Conservation (phyloP, 2,329 filamentous ascomycete species). For the Fusarium sp. region DNA sequence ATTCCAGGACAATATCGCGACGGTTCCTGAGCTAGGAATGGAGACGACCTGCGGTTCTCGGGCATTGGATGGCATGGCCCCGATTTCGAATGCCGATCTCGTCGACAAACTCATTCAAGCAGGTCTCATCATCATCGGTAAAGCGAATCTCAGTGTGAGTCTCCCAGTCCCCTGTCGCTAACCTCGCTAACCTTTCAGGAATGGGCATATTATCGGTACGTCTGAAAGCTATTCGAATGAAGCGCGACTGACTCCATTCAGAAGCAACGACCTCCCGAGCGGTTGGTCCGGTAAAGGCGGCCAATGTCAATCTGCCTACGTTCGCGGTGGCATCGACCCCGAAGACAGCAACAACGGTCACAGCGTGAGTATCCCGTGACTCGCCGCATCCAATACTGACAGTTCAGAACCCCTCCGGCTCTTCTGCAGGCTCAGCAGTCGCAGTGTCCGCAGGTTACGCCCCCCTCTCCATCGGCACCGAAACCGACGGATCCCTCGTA, state of each 20-base stretch:
- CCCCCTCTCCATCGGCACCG: constrained; percentile 46
- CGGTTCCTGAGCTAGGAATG: neutral
- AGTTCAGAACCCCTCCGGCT: constrained; percentile 44
- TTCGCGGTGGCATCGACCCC: constrained; percentile 12
- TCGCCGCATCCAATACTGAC: neutral
- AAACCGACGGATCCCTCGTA: constrained; percentile 46
- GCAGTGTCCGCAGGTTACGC: constrained; percentile 44
- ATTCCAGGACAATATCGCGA: neutral
- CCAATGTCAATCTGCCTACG: constrained; percentile 38
- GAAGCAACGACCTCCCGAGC: constrained; percentile 23
- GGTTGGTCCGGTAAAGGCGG: neutral
- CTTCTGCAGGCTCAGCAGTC: constrained; percentile 47
- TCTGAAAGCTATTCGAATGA: neutral
- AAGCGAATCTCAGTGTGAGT: neutral
- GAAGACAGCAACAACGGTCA: constrained; percentile 4
- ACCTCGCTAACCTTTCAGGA: neutral
- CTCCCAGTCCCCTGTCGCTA: fast-evolving
- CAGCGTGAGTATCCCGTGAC: neutral
- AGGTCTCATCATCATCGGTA: neutral
- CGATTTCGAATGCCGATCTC: neutral
- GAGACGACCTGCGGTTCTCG: neutral
- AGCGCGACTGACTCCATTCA: neutral
- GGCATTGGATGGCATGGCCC: neutral
- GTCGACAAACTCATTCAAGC: neutral
- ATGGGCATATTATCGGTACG: neutral